These are phyloP conservation scores for Yamadazyma diospyri DNA, from an alignment of 1,139 yeast genomes.

Conservation along the genomic window DNA sequence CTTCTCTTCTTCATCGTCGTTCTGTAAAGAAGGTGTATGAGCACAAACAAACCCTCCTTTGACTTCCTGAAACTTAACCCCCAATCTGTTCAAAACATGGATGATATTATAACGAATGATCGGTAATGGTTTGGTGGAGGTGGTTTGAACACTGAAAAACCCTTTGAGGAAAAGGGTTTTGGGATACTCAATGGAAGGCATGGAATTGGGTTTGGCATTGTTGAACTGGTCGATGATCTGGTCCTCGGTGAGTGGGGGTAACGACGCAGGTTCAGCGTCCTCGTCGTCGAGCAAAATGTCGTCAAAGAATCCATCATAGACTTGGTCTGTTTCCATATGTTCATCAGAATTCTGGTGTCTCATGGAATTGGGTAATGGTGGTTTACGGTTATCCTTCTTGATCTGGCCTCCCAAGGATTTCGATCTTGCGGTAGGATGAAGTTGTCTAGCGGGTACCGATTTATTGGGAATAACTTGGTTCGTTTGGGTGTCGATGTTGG, in stretches of 20 bases:
- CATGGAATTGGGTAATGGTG: constrained; percentile 50
- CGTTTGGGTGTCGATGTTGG: constrained; percentile 34
- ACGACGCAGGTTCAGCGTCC: constrained; percentile 29
- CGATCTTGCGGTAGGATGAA: constrained; percentile 87
- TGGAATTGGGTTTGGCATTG: constrained; percentile 68
- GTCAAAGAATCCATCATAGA: constrained; percentile 58
- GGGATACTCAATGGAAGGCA: constrained; percentile 95
- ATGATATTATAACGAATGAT: constrained; percentile 85
- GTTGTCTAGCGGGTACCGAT: constrained; percentile 14
- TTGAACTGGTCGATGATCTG: constrained; percentile 66
- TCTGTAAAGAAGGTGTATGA: constrained; percentile 53
- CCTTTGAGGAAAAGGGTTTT: constrained; percentile 91
- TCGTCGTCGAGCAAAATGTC: constrained; percentile 48
- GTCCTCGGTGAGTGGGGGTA: constrained; percentile 53
- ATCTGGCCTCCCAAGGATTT: constrained; percentile 79
- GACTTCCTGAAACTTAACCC: constrained; percentile 83
- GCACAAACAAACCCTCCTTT: constrained; percentile 92
- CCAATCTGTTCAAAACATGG: constrained; percentile 69
- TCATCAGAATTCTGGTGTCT: constrained; percentile 45
- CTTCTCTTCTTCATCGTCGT: constrained; percentile 29
- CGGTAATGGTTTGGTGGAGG: constrained; percentile 89
- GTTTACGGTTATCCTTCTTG: constrained; percentile 48
- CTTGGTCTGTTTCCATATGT: constrained; percentile 18
- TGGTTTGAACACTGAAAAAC: constrained; percentile 91
- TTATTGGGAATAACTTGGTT: constrained; percentile 18